Conservation (phyloP, 2,329 filamentous ascomycete genomes). For the Claviceps purpurea region DNA sequence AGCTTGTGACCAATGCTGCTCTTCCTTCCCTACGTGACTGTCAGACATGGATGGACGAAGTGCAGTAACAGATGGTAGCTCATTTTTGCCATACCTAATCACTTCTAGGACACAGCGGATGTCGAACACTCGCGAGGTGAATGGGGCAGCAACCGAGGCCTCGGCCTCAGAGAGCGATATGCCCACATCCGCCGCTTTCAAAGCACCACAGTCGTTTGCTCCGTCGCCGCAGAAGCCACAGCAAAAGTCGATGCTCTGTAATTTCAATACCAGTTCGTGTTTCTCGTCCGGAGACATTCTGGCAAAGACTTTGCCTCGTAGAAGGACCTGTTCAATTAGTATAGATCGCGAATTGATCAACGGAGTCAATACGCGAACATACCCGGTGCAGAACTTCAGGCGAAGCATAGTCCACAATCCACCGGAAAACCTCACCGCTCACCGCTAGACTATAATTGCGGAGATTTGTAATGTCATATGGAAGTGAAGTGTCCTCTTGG, state of each 20-base stretch:
- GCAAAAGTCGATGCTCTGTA: conserved; percentile 92
- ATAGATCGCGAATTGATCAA: neutral
- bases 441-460: conserved; percentile 81
- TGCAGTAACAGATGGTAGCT: neutral
- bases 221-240: conserved; percentile 95
- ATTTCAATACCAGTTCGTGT: conserved; percentile 90
- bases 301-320: conserved; percentile 84
- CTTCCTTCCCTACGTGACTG: conserved; percentile 57
- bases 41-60: conserved; percentile 11
- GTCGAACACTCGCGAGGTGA: conserved; percentile 90
- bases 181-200: conserved; percentile 94
- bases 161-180: conserved; percentile 96
- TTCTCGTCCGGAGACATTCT: conserved; percentile 99
- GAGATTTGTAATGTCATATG: conserved; percentile 70
- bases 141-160: conserved; percentile 94
- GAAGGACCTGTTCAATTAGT: conserved; percentile 53
- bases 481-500: conserved; percentile 67
- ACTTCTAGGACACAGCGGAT: conserved; percentile 91
- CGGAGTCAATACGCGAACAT: conserved; percentile 13
- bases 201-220: conserved; percentile 90
- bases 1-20: conserved; percentile 91
- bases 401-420: conserved; percentile 84
- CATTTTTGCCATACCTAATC: conserved; percentile 47
- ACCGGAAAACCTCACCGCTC: conserved; percentile 88
- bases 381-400: conserved; percentile 63